Base-by-base conservation (phyloP, 139 green algal genomes). In the Closterium sp. region DNA sequence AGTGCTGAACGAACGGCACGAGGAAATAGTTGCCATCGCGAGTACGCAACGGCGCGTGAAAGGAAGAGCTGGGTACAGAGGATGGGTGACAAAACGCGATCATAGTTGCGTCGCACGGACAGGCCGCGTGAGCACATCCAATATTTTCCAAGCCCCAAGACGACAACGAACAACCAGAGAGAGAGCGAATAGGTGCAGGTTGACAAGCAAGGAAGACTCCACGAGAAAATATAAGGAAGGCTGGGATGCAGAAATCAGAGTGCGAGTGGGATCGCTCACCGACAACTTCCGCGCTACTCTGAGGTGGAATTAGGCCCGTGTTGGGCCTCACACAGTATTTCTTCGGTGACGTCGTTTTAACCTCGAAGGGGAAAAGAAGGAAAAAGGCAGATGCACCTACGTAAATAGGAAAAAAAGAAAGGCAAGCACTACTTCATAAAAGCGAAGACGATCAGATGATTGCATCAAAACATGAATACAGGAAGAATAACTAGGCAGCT, bases 241-340 rank as follows among this genome's bases (percentile, higher is more conserved):
- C 13, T 5, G 21, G 9, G 84, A 87, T 4, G 27, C 19, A 87
- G 1, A 19, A 24, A 87, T 13, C 32, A 87, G 21, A 28, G 24
- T 4, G 38, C 38, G 38, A 50, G 38, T 11, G 13, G 38, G 38
- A 50, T 13, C 38, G 38, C 38, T 30, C 62, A 93, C 90, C 86
- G 4, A 85, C 89, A 11, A 95, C 92, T 22, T 86, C 92, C 90
- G 96, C 94, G 87, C 95, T 97, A n/a, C 29, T 85, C 4, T 91
- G 62, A 21, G 92, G 86, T 4, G 73, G 28, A 27, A 95, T 87
- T 62, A 95, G 50, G n/a, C 94, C 94, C 13, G 93, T 96, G 95
- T 96, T 97, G 42, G 97, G 97, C 32, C 97, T 94, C 30, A 98
- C 97, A 92, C 96, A 98, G 90, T 98, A 98, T 94, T 98, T 98